Evolutionary conservation across 2,329 filamentous ascomycete genomes (phyloP), one percentile per base, ranked within the genome.

Genomic region (Apiospora pterosperma): DNA sequence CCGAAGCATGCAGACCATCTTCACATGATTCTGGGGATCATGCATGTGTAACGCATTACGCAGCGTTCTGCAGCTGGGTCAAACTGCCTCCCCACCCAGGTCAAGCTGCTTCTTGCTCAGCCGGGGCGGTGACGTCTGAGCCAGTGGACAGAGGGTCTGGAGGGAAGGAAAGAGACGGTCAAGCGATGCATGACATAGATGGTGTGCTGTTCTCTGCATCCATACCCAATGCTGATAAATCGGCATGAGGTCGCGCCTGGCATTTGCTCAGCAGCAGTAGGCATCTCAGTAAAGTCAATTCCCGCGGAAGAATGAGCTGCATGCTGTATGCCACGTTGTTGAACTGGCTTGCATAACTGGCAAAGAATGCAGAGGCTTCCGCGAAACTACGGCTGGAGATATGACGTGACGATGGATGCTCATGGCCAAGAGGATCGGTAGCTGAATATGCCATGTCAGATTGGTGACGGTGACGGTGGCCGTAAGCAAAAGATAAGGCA

Each of bases 241-340:
- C 25, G 48, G 12, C 48, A 55, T 25, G 34, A 21, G 28, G 28
- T 55, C 16, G 25, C 48, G 16, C 28, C 48, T 34, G 25, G 16
- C 5, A 55, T 34, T 34, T 21, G 16, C 48, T n/a, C 11, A 19
- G 19, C 48, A 31, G 48, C 7, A 31, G n/a, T 16, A 16, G 28
- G 16, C 28, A 34, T 55, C 42, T 55, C 16, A 34, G 6, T 28
- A 31, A 34, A 12, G 16, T 34, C 19, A 19, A 11, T 10, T 55
- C 48, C n/a, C 34, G 23, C 48, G n/a, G 28, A 55, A 55, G 1
- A 8, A 55, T 55, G 28, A 55, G 66, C 67, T 69, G 66, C 69
- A 71, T 67, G 64, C 68, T 72, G 72, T 69, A 70, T 69, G 69
- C 71, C 71, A 70, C 69, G 71, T 70, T 69, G 65, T 67, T 65